Percentiles rank a stretch among this genome's conserved stretches.
phyloP scores from a whole-genome alignment of 805 yeast genomes.

The Candida argentea region DNA sequence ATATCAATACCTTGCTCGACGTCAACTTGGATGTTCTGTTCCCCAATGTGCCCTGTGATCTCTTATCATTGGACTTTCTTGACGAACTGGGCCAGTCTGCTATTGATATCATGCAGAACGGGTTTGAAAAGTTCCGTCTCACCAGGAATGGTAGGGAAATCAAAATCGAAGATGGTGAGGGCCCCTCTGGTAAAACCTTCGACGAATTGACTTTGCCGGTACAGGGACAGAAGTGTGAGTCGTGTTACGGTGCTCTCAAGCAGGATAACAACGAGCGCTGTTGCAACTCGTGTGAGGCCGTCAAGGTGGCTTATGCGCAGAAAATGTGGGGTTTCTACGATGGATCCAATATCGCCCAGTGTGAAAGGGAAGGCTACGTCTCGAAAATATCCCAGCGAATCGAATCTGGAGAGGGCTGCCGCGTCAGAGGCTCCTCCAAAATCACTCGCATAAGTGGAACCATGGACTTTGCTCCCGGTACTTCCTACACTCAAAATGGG shows the following conservation, averaged over 20 bases:
- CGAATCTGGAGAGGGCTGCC: constrained; percentile 66
- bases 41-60: constrained; percentile 78
- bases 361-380: constrained; percentile 85
- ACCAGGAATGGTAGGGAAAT: too few species aligned
- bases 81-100: constrained; percentile 84
- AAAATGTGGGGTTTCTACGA: constrained; percentile 85
- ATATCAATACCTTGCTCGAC: constrained; percentile 61
- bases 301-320: constrained; percentile 66
- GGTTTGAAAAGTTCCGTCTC: constrained; percentile 63
- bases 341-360: constrained; percentile 79
- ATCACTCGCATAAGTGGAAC: constrained; percentile 85
- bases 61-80: constrained; percentile 74
- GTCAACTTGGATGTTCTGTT: constrained; percentile 76
- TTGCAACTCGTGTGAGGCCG: constrained; percentile 81
- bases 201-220: constrained; percentile 16
- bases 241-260: constrained; percentile 79
- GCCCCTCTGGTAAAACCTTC: constrained; percentile 28
- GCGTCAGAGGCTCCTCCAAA: constrained; percentile 67
- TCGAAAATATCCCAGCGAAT: constrained; percentile 45
- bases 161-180: constrained; percentile 31
- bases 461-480: constrained; percentile 94
- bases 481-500: constrained; percentile 47
- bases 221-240: constrained; percentile 50
- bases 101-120: constrained; percentile 57
- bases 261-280: constrained; percentile 51